Evolutionary conservation across 352 stramenopile species (phyloP).

Genomic region (Phytophthora melonis): DNA sequence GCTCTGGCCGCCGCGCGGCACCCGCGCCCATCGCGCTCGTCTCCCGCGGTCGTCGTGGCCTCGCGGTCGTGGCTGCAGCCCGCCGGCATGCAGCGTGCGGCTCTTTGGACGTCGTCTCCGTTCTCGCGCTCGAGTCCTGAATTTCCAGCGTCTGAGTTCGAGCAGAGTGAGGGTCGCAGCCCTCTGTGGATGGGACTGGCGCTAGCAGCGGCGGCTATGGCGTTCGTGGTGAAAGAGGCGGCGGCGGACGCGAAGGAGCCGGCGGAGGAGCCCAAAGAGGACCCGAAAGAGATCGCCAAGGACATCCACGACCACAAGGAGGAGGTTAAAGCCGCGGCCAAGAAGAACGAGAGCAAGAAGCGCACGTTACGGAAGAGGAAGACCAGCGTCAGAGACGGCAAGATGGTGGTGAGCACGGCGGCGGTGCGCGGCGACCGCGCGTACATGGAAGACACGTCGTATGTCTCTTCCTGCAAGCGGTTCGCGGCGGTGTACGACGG

Average conservation of each 20-base stretch:
- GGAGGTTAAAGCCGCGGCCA: conserved; percentile 26
- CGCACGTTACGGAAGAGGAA: conserved; percentile 54
- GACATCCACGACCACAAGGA: conserved; percentile 38
- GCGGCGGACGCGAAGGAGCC: conserved; percentile 25
- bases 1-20: conserved; percentile 25
- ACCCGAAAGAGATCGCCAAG: conserved; percentile 21
- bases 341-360: conserved; percentile 36
- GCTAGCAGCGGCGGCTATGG: conserved; percentile 22
- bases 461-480: conserved; percentile 82
- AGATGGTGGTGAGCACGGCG: conserved; percentile 66
- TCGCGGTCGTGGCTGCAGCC: conserved; percentile 24
- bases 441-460: conserved; percentile 89
- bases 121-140: conserved; percentile 14
- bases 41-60: conserved; percentile 9
- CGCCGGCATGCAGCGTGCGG: conserved; percentile 1
- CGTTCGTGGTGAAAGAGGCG: conserved; percentile 24
- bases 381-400: conserved; percentile 52
- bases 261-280: conserved; percentile 27
- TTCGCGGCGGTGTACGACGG: conserved; percentile 88
- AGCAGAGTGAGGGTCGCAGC: conserved; percentile 21
- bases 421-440: conserved; percentile 78
- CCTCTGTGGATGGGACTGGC: conserved; percentile 30
- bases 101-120: conserved; percentile 18
- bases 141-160: conserved; percentile 19
- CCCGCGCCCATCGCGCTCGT: conserved; percentile 24